Evolutionary conservation across 2,329 filamentous ascomycete genomes (phyloP).

Genomic region (Calcarisporium arbuscula): DNA sequence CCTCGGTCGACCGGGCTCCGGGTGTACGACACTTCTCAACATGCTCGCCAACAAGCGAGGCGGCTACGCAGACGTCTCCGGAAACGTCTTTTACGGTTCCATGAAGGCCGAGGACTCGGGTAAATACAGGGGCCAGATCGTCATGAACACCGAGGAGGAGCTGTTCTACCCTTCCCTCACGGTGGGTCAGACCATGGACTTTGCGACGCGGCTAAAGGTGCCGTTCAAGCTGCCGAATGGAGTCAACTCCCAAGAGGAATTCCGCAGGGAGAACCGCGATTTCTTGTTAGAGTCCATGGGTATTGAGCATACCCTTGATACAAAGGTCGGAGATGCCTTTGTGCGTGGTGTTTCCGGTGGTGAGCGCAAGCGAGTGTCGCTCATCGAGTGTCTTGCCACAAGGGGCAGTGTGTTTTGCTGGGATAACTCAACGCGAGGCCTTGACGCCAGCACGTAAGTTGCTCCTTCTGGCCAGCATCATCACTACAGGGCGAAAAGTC

Average conservation of each 20-base stretch:
- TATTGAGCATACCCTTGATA: conserved; percentile 54
- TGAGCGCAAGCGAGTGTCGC: conserved; percentile 63
- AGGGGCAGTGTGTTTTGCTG: conserved; percentile 56
- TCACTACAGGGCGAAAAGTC: neutral
- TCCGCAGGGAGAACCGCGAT: conserved; percentile 38
- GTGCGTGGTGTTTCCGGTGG: conserved; percentile 62
- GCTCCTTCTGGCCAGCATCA: neutral
- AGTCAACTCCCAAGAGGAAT: conserved; percentile 34
- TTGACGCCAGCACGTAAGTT: conserved; percentile 55
- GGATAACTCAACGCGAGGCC: conserved; percentile 61
- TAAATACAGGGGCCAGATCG: conserved; percentile 50
- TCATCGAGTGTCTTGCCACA: conserved; percentile 57
- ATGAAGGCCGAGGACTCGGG: conserved; percentile 41
- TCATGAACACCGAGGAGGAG: conserved; percentile 68
- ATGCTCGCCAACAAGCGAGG: conserved; percentile 58
- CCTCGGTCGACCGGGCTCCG: conserved; percentile 60
- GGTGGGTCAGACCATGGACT: conserved; percentile 64
- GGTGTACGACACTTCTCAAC: conserved; percentile 67
- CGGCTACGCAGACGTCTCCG: conserved; percentile 52
- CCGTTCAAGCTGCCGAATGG: conserved; percentile 41
- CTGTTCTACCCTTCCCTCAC: conserved; percentile 61
- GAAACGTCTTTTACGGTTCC: conserved; percentile 51
- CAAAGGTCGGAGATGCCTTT: conserved; percentile 62
- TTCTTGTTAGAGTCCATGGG: conserved; percentile 53
- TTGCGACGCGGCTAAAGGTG: conserved; percentile 58